These are phyloP conservation scores for Stagonosporopsis vannaccii DNA, from an alignment of 2,329 filamentous ascomycete genomes.

Conservation along the genomic window DNA sequence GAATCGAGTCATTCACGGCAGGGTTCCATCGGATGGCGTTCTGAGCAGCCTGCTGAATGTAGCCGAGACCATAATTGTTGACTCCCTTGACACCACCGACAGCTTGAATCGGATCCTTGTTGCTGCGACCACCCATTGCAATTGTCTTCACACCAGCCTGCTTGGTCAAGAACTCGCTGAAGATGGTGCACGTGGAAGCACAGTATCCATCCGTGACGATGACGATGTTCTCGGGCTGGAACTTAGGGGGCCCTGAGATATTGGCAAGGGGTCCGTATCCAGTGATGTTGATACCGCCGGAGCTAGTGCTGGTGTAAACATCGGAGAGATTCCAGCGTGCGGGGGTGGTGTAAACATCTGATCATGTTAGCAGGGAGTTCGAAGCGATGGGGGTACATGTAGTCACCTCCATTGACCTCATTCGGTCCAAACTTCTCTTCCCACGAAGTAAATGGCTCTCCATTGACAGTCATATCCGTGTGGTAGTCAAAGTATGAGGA, in stretches of 20 bases:
- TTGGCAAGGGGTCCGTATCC: constrained; percentile 48
- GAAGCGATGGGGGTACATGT: not conserved
- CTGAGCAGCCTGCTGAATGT: constrained; percentile 39
- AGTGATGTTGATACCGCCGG: constrained; percentile 48
- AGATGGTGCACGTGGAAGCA: constrained; percentile 65
- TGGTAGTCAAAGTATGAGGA: constrained; percentile 57
- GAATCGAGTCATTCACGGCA: constrained; percentile 35
- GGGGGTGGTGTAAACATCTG: constrained; percentile 51
- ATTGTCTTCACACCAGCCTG: constrained; percentile 63
- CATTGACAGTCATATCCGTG: constrained; percentile 57
- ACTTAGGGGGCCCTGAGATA: constrained; percentile 58
- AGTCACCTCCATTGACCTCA: constrained; percentile 36
- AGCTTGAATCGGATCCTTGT: constrained; percentile 60
- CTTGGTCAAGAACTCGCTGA: constrained; percentile 62
- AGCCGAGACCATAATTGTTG: constrained; percentile 47
- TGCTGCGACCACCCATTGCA: constrained; percentile 59
- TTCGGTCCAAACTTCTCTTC: constrained; percentile 51
- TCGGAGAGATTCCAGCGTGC: constrained; percentile 49
- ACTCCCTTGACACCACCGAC: constrained; percentile 63
- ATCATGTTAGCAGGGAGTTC: constrained; percentile 30
- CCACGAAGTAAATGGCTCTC: constrained; percentile 58
- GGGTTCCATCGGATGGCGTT: constrained; percentile 31
- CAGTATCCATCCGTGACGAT: constrained; percentile 67
- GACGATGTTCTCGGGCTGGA: constrained; percentile 60
- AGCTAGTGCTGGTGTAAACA: constrained; percentile 34